These are phyloP conservation scores for Linderniella brevidens DNA, from an alignment of 257 asterid species.

Conservation along the genomic window DNA sequence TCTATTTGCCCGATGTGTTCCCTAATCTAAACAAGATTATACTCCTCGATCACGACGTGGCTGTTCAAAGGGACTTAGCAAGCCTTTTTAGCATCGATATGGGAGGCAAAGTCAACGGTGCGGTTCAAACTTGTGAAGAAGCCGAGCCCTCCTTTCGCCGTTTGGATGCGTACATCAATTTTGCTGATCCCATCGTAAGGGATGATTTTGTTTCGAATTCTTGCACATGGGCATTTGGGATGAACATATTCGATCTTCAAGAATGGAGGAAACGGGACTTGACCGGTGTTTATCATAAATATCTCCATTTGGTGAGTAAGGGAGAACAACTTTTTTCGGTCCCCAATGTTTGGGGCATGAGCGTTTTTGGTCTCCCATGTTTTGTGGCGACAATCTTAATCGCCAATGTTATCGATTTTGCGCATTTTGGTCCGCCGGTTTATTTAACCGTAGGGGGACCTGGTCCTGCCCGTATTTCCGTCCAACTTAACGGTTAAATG, in stretches of 20 bases:
- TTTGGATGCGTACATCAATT: slow-evolving; percentile 62
- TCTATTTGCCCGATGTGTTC: slow-evolving; percentile 81
- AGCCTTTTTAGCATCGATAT: slow-evolving; percentile 52
- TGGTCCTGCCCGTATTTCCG: no score
- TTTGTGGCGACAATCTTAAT: no score
- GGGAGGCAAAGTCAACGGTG: slow-evolving; percentile 80
- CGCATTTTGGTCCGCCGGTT: no score
- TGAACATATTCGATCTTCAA: slow-evolving; percentile 77
- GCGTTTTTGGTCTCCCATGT: no score
- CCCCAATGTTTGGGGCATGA: no score
- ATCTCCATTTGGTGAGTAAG: slow-evolving; percentile 48
- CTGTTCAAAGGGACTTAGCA: slow-evolving; percentile 64
- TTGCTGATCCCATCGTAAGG: slow-evolving; percentile 50
- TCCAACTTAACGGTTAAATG: no score
- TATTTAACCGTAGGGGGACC: no score
- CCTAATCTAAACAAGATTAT: slow-evolving; percentile 58
- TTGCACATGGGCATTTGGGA: slow-evolving; percentile 97
- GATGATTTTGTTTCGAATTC: slow-evolving; percentile 30
- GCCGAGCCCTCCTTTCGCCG: slow-evolving; percentile 56
- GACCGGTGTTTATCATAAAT: slow-evolving; percentile 49
- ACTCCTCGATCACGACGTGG: slow-evolving; percentile 93
- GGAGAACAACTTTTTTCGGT: no score
- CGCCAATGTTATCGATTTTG: not conserved
- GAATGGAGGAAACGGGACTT: slow-evolving; percentile 59
- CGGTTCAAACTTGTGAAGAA: slow-evolving; percentile 64